Evolutionary conservation across 140 eudicot genomes (phyloP), one percentile per base, ranked within the genome.

Genomic region (Senecio squalidus): DNA sequence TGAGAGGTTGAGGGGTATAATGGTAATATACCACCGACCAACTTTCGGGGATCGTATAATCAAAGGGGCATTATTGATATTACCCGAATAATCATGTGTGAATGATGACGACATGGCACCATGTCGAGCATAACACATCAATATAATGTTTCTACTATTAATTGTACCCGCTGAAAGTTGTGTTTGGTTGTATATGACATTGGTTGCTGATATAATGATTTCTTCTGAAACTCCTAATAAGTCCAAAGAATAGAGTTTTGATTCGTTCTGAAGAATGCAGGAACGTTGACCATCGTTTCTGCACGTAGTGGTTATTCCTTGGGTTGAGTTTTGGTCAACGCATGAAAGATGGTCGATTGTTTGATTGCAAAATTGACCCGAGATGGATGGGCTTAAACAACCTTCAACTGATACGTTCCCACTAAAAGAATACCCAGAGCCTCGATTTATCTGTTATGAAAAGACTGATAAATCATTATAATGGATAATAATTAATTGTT

Each of bases 71-170:
- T 41, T 59, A 70, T 27, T 70, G 28, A 79, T 54, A 71, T 66
- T 48, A 33, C 67, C 73, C 25, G 78, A 53, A 70, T 59, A 74
- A 74, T 79, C 85, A 74, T 74, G 52, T 44, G 65, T 9, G 4
- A 43, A 64, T 26, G 52, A 58, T 23, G 62, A 56, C 53, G 85
- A 54, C 30, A 79, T 55, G 50, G 72, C 70, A 53, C 85, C 85
- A 48, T 79, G 67, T 45, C 85, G 80, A 33, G 73, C 81, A 70
- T 79, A 79, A 70, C 74, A 74, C 80, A 69, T 59, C 14, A 78
- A 34, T 64, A 41, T 38, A 17, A 64, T 64, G 34, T 34, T 23
- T 29, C 57, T 64, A 62, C 43, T 48, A 14, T 20, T 68, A 31
- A 14, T 30, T 58, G 71, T 2, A 33, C 56, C 69, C n/a, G 47